phyloP scores from a whole-genome alignment of 2,329 filamentous ascomycete genomes.

The Penicillium brevicompactum region DNA sequence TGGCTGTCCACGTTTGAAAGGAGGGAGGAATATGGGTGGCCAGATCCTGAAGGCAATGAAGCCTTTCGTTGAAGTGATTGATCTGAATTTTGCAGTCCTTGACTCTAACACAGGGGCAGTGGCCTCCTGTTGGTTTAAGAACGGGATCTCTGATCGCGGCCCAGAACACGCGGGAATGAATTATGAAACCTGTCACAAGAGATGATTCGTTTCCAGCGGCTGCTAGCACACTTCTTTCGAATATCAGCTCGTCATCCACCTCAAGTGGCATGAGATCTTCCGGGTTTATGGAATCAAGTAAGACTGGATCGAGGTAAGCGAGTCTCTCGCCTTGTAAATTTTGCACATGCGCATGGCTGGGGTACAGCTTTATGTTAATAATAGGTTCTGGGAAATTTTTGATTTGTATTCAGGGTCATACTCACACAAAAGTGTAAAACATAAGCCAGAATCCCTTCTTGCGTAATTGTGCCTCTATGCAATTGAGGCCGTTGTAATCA shows the following conservation, averaged over 20 bases:
- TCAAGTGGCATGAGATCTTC: conserved; percentile 36
- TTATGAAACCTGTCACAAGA: conserved; percentile 31
- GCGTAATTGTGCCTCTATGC: conserved; percentile 38
- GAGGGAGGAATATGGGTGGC: background rate
- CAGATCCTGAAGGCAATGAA: conserved; percentile 7
- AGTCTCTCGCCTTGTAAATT: conserved; percentile 27
- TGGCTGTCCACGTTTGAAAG: background rate
- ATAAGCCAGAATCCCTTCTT: conserved; percentile 43
- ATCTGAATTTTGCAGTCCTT: conserved; percentile 10
- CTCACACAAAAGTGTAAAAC: conserved; percentile 34
- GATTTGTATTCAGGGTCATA: background rate
- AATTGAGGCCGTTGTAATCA: conserved; percentile 34
- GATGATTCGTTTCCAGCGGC: conserved; percentile 18
- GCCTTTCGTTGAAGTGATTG: conserved; percentile 24
- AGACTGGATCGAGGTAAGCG: conserved; percentile 31
- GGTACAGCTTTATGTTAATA: too few relatives aligned
- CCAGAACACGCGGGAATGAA: conserved; percentile 32
- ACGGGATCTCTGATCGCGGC: conserved; percentile 5
- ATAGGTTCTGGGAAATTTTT: background rate
- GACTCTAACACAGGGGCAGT: background rate
- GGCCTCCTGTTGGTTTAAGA: background rate
- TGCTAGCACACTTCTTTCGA: conserved; percentile 17
- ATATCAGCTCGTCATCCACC: conserved; percentile 37
- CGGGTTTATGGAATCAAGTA: conserved; percentile 32
- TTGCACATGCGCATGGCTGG: conserved; percentile 21